Base-by-base conservation (phyloP, 2,329 filamentous ascomycete genomes). In the Hirsutella rhossiliensis region DNA sequence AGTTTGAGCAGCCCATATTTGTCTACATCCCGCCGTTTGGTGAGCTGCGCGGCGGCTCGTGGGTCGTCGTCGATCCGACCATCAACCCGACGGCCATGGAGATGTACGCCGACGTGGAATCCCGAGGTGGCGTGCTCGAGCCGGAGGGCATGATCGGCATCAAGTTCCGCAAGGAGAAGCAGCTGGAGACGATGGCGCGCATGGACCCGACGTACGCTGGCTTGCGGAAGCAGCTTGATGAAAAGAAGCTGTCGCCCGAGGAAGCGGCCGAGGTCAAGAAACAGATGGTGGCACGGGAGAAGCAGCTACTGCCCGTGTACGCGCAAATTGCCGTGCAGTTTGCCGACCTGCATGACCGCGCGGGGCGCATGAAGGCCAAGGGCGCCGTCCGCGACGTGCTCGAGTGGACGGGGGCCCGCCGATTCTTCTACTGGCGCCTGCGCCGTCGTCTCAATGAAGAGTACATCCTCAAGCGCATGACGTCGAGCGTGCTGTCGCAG, bases 341-440 rank as follows among this genome's bases (percentile, higher is more conserved):
- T 56, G 90, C 92, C 47, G 92, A 98, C 64, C 76, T 98, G 41
- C 92, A 98, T 71, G 92, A 98, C 66, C 89, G 92, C 40, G 83
- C 92, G 38, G 92, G 89, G 47, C 87, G 92, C 67, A 98, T 98
- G 92, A 80, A 95, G 72, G 92, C 92, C 65, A 98, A 98, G 81
- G 84, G 88, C 49, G 82, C 84, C 45, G 95, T 98, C 57, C 87
- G 92, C 50, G 78, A 85, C 56, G 70, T 80, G 12, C 75, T 98
- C 36, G 77, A 83, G 58, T 97, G 90, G 92, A 74, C 78, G 62
- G 84, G 95, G 56, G 82, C 90, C 11, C 83, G 92, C 52, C 84
- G 90, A 60, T 97, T 92, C 86, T 97, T 98, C 76, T 98, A 97
- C 84, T 98, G 94, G 92, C 90, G 92, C 67, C 82, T 96, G 50